Base-by-base conservation (phyloP, 208 protist genomes). In the Trypanosoma vivax region DNA sequence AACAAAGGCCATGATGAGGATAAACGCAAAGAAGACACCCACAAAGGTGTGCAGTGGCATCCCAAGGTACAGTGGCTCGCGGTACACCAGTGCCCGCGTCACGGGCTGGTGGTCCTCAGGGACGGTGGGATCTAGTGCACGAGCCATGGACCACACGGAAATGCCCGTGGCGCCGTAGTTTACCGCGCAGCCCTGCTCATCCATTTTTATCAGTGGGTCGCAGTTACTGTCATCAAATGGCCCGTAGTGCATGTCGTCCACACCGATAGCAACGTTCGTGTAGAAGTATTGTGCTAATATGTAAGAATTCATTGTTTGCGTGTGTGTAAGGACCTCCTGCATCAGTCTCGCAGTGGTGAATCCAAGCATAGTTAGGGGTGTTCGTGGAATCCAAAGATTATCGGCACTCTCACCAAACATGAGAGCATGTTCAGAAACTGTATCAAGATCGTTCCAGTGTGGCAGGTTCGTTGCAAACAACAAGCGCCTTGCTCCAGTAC, bases 141-240 rank as follows among this genome's bases (percentile, higher is more conserved):
- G 60, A 2, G 47, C 34, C 18, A 76, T 46, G 0, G 59, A 70
- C 34, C 70, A 45, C 27, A 58, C 58, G 3, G 30, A 40, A 21
- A 86, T 79, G 45, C 27, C 21, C 18, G 58, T 62, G 3, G 78
- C 78, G 13, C 73, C 78, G 66, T 72, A 86, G 64, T 81, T 86
- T 19, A 46, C 34, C 23, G 5, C 30, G 25, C 55, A 57, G 5
- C 27, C 23, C 0, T 29, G 7, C 16, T n/a, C n/a, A 40, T 35
- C 19, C 18, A 43, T 14, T 21, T 43, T 71, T 18, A 30, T 23
- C 1, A 0, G 46, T 0, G 25, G 9, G 24, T 6, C 27, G 5
- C 49, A 37, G 10, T 16, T 16, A 42, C 5, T 60, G 29, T 52
- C 14, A 28, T 0, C 7, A 28, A 61, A 76, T 2, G 57, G 49